phyloP scores from a whole-genome alignment of 768 basidiomycete species.

The Melanogaster broomeanus region DNA sequence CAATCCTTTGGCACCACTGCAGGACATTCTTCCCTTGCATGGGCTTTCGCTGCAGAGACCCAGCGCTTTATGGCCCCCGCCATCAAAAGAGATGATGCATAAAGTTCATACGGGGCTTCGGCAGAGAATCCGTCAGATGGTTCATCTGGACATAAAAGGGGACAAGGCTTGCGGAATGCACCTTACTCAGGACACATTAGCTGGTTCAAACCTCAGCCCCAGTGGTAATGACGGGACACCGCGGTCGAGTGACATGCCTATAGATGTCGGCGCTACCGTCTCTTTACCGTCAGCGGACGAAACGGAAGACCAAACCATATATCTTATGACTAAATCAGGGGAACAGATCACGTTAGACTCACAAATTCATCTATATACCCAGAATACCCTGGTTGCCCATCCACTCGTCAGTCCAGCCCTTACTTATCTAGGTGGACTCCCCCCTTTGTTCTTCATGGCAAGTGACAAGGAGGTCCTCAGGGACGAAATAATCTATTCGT shows the following conservation, averaged over 20 bases:
- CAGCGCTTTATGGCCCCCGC: constrained; percentile 78
- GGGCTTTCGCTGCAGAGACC: constrained; percentile 81
- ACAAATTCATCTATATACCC: constrained; percentile 87
- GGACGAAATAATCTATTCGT: constrained; percentile 91
- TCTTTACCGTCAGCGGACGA: constrained; percentile 41
- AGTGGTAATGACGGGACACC: constrained; percentile 6
- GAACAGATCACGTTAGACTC: constrained; percentile 55
- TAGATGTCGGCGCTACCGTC: constrained; percentile 52
- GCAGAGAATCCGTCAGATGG: constrained; percentile 57
- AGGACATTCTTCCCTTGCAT: constrained; percentile 82
- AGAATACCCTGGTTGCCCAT: constrained; percentile 74
- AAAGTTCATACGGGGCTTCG: constrained; percentile 61
- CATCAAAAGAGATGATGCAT: constrained; percentile 58
- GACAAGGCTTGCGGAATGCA: constrained; percentile 4
- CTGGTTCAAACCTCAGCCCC: constrained; percentile 9
- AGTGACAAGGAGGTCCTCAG: constrained; percentile 90
- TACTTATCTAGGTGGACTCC: constrained; percentile 86
- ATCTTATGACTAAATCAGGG: constrained; percentile 47
- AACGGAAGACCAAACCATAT: constrained; percentile 45
- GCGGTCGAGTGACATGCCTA: constrained; percentile 33
- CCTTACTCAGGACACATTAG: constrained; percentile 5
- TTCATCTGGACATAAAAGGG: constrained; percentile 37
- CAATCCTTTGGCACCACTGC: neutral
- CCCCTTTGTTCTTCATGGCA: constrained; percentile 81
- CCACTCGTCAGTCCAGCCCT: constrained; percentile 83